These are phyloP conservation scores for Pythium coloratum DNA, from an alignment of 352 stramenopile genomes.

Conservation along the genomic window DNA sequence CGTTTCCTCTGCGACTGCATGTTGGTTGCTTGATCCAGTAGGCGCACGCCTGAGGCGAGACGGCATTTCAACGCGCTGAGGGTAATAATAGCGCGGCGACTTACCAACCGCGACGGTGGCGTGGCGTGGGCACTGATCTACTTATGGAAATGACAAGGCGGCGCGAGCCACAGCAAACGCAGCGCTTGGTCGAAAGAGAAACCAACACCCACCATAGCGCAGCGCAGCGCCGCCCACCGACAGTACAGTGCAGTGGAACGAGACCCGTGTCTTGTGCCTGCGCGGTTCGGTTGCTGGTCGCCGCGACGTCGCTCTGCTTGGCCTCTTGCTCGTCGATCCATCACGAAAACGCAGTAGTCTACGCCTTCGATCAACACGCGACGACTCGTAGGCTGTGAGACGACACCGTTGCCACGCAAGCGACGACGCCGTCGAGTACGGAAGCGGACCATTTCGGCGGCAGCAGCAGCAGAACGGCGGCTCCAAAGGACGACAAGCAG, in stretches of 20 bases:
- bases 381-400: background rate
- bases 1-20: too few species aligned
- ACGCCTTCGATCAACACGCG: background rate
- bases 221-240: background rate
- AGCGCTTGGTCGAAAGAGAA: conserved; percentile 1
- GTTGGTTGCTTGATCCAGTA: background rate
- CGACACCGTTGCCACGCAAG: background rate
- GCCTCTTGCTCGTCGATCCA: background rate
- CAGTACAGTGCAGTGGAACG: background rate
- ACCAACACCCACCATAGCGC: background rate
- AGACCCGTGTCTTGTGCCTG: background rate
- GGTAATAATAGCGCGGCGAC: background rate
- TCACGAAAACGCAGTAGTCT: background rate
- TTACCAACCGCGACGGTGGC: background rate
- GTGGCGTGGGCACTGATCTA: background rate
- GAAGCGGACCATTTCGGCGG: background rate
- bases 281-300: background rate
- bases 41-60: background rate
- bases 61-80: background rate
- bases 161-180: background rate
- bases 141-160: conserved; percentile 2
- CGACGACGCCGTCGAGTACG: background rate
- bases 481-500: background rate
- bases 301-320: background rate
- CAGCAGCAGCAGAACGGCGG: background rate